phyloP scores from a whole-genome alignment of 2,329 filamentous ascomycete genomes.

The Orbilia blumenaviensis region DNA sequence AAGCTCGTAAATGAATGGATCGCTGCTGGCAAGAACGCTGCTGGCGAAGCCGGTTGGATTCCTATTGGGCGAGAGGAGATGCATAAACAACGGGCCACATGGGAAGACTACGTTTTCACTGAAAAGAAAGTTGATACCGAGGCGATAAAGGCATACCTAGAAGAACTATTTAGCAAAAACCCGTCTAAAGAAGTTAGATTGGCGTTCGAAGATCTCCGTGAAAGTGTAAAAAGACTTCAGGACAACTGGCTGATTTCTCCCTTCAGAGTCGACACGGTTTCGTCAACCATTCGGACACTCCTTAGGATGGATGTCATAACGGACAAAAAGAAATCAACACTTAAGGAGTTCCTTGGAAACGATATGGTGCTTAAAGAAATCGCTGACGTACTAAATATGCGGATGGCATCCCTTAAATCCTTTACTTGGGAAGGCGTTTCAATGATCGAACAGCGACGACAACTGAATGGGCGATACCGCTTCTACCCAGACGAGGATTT shows the following conservation, averaged over 20 bases:
- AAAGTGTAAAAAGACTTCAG: slow-evolving; percentile 58
- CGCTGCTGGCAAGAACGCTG: slow-evolving; percentile 35
- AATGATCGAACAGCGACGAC: slow-evolving; percentile 65
- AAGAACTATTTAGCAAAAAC: slow-evolving; percentile 63
- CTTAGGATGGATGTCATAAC: slow-evolving; percentile 66
- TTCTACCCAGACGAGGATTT: slow-evolving; percentile 70
- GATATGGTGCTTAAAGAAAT: slow-evolving; percentile 66
- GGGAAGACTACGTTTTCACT: slow-evolving; percentile 69
- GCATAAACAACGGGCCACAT: slow-evolving; percentile 66
- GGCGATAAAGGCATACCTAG: slow-evolving; percentile 66
- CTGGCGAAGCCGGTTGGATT: slow-evolving; percentile 56
- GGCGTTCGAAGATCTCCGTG: slow-evolving; percentile 62
- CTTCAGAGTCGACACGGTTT: slow-evolving; percentile 63
- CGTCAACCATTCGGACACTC: slow-evolving; percentile 65
- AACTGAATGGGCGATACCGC: slow-evolving; percentile 69
- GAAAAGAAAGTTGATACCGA: slow-evolving; percentile 63
- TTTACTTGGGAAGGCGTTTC: slow-evolving; percentile 66
- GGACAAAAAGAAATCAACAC: slow-evolving; percentile 65
- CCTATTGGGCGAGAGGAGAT: slow-evolving; percentile 66
- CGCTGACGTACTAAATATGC: slow-evolving; percentile 69
- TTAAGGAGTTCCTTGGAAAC: slow-evolving; percentile 66
- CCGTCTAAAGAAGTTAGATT: slow-evolving; percentile 61
- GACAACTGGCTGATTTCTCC: slow-evolving; percentile 55
- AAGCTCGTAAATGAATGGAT: slow-evolving; percentile 68
- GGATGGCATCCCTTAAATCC: slow-evolving; percentile 64